Percentiles rank a stretch among this genome's conserved stretches.
Evolutionary conservation across 257 asterid genomes (phyloP).

Genomic region (Parsonsia alboflavescens): DNA sequence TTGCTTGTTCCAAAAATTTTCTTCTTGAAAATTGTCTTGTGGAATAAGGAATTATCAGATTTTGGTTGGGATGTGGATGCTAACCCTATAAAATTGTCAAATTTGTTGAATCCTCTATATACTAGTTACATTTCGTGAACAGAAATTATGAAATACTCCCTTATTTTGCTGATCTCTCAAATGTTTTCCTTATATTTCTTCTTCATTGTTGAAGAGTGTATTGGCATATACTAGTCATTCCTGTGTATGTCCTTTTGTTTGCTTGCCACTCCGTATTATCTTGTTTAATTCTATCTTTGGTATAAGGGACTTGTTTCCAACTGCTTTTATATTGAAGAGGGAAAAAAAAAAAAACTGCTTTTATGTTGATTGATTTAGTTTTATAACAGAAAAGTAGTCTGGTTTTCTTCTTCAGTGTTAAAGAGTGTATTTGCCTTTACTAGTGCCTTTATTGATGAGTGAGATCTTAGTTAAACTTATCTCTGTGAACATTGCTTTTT

Average conservation of each 20-base stretch:
- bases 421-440: neutral
- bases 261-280: too few species aligned
- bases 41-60: neutral
- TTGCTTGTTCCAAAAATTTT: neutral
- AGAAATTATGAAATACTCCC: neutral
- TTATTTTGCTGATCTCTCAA: neutral
- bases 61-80: neutral
- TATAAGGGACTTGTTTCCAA: too few species aligned
- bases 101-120: neutral
- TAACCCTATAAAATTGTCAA: neutral
- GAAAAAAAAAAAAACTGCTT: neutral
- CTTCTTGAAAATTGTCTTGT: neutral
- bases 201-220: neutral
- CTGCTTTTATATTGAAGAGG: too few species aligned
- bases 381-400: too few species aligned
- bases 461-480: too few species aligned
- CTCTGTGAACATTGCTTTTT: too few species aligned
- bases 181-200: neutral
- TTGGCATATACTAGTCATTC: neutral
- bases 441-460: neutral
- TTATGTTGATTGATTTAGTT: neutral
- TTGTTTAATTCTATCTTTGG: too few species aligned
- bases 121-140: neutral
- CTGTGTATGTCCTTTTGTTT: too few species aligned
- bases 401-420: neutral